A percentile compares a stretch with the other conserved stretches of the same genome.
phyloP scores from a whole-genome alignment of 2,329 filamentous ascomycete genomes.

The Fusarium sp. region DNA sequence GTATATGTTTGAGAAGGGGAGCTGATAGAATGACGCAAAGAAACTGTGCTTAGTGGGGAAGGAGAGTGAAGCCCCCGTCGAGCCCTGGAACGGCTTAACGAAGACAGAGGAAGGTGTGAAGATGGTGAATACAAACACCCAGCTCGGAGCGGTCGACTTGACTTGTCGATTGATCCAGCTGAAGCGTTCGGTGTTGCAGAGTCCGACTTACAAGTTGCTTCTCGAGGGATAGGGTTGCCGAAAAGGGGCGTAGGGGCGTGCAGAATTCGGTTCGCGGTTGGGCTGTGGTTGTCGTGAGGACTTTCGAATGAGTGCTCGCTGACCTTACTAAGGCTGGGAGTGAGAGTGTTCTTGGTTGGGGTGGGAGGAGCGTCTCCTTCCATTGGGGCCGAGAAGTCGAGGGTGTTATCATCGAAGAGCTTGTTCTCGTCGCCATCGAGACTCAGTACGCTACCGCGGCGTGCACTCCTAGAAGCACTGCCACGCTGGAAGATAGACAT shows the following conservation, averaged over 20 bases:
- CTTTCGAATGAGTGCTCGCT: conserved; percentile 57
- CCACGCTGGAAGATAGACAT: conserved; percentile 74
- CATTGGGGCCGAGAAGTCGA: conserved; percentile 43
- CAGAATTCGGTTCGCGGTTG: conserved; percentile 60
- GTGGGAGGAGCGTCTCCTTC: conserved; percentile 85
- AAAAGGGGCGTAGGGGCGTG: conserved; percentile 56
- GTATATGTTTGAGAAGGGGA: conserved; percentile 57
- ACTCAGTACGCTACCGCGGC: conserved; percentile 79
- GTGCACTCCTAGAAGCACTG: conserved; percentile 56
- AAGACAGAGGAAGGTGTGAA: conserved; percentile 52
- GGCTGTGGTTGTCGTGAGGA: conserved; percentile 43
- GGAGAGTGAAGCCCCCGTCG: conserved; percentile 50
- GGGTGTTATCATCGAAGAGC: conserved; percentile 51
- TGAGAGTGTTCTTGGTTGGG: conserved; percentile 79
- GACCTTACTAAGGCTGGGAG: conserved; percentile 54
- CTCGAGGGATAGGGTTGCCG: conserved; percentile 51
- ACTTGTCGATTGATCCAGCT: conserved; percentile 24
- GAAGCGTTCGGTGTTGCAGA: conserved; percentile 24
- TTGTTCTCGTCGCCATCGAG: conserved; percentile 80
- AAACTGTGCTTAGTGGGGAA: conserved; percentile 48
- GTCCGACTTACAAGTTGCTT: conserved; percentile 60
- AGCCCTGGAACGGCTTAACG: conserved; percentile 51
- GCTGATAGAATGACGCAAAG: conserved; percentile 41
- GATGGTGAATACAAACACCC: conserved; percentile 49
- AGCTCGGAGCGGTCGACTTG: conserved; percentile 45